These are phyloP conservation scores for Yamadazyma diddensiae DNA, from an alignment of 1,139 yeast species.

Conservation along the genomic window DNA sequence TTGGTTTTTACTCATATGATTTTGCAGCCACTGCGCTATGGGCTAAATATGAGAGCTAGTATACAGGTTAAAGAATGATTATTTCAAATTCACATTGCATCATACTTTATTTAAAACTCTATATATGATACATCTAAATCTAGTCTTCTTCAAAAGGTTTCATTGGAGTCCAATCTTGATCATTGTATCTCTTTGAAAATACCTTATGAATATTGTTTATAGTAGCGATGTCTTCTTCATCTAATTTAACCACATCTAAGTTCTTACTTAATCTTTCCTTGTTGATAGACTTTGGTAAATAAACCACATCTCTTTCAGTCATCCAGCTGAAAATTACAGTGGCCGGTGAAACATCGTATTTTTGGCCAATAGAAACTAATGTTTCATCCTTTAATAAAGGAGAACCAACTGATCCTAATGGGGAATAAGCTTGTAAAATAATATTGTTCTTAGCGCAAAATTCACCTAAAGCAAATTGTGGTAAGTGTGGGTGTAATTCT, in stretches of 20 bases:
- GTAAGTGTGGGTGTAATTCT: constrained; percentile 71
- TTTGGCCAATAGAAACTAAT: constrained; percentile 51
- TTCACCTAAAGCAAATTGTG: constrained; percentile 61
- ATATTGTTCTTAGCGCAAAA: constrained; percentile 56
- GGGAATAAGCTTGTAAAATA: constrained; percentile 70
- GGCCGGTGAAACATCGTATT: constrained; percentile 55
- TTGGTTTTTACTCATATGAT: too few species aligned
- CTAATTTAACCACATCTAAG: constrained; percentile 47
- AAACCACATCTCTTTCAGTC: constrained; percentile 61
- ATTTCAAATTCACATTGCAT: neutral
- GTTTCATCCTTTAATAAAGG: constrained; percentile 55
- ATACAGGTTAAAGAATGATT: neutral
- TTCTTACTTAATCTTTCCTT: constrained; percentile 58
- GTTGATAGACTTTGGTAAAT: constrained; percentile 72
- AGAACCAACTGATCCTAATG: constrained; percentile 68
- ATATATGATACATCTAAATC: neutral
- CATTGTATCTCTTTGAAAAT: constrained; percentile 49
- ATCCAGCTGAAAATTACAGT: constrained; percentile 70
- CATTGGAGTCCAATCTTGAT: constrained; percentile 35
- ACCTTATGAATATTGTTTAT: constrained; percentile 43
- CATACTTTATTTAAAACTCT: neutral
- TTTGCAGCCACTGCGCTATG: too few species aligned
- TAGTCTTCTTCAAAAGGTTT: constrained; percentile 13
- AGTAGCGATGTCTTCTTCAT: constrained; percentile 50
- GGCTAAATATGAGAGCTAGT: too few species aligned